phyloP scores from a whole-genome alignment of 768 basidiomycete species.

The Mycena leptocephala region DNA sequence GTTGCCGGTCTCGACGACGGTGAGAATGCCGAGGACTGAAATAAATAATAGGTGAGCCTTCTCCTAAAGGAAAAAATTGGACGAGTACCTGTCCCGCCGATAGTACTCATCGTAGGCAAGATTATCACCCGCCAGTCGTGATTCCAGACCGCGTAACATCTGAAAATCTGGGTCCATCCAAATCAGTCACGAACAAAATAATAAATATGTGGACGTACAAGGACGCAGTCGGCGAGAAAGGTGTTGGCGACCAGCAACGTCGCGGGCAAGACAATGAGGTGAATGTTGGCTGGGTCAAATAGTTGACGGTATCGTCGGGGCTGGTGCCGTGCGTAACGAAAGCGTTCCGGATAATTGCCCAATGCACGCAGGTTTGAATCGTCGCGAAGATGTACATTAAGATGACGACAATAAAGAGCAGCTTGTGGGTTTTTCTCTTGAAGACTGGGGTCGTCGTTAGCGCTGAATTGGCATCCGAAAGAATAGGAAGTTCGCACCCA shows the following conservation, averaged over 20 bases:
- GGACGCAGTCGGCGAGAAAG: slow-evolving; percentile 32
- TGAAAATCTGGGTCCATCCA: slow-evolving; percentile 47
- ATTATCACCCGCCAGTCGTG: slow-evolving; percentile 27
- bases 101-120: slow-evolving; percentile 31
- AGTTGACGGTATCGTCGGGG: slow-evolving; percentile 10
- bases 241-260: slow-evolving; percentile 28
- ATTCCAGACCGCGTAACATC: slow-evolving; percentile 50
- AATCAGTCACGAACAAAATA: background rate
- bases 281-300: background rate
- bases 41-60: background rate
- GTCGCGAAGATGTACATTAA: slow-evolving; percentile 26
- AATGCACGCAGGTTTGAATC: slow-evolving; percentile 26
- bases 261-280: slow-evolving; percentile 9
- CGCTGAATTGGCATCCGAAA: background rate
- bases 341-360: slow-evolving; percentile 23
- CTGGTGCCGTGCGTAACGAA: slow-evolving; percentile 25
- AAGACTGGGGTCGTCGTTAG: background rate
- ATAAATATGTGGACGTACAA: background rate
- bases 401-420: slow-evolving; percentile 10
- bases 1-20: slow-evolving; percentile 10
- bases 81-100: slow-evolving; percentile 22
- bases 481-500: background rate
- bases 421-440: slow-evolving; percentile 19
- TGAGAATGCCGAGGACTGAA: slow-evolving; percentile 26
- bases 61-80: background rate